Evolutionary conservation across 805 yeast genomes (phyloP).

Genomic region (Kluyveromyces lactis): DNA sequence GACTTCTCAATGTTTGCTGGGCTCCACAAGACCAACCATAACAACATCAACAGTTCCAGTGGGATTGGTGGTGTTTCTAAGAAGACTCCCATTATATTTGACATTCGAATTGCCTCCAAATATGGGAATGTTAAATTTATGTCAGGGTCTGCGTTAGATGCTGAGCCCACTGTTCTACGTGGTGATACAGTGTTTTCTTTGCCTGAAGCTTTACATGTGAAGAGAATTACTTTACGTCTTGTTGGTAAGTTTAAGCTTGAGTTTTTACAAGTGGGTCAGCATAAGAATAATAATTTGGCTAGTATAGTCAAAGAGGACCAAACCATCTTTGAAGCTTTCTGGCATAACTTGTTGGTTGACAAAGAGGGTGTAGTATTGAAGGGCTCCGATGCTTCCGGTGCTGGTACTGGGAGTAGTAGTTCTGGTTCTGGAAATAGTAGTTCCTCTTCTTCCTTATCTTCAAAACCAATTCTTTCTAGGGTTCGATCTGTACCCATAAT

Average conservation of each 20-base stretch:
- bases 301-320: constrained; percentile 43
- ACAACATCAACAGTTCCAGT: too few species aligned
- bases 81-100: constrained; percentile 21
- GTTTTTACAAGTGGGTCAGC: constrained; percentile 39
- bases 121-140: constrained; percentile 60
- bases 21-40: too few species aligned
- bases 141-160: constrained; percentile 68
- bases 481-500: neutral
- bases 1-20: too few species aligned
- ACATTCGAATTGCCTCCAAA: constrained; percentile 29
- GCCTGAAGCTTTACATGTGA: constrained; percentile 57
- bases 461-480: constrained; percentile 1
- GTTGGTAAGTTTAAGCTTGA: constrained; percentile 58
- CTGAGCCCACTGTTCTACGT: constrained; percentile 61
- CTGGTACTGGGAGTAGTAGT: too few species aligned
- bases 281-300: constrained; percentile 29
- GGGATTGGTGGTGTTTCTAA: neutral
- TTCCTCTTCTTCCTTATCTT: neutral
- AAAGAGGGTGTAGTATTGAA: constrained; percentile 24
- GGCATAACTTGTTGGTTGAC: constrained; percentile 49
- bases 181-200: constrained; percentile 71
- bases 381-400: neutral
- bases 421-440: neutral
- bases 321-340: constrained; percentile 57
- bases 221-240: constrained; percentile 51